Evolutionary conservation across 2,329 filamentous ascomycete species (phyloP), one percentile per base, ranked within the genome.

Genomic region (Sporothrix protearum): DNA sequence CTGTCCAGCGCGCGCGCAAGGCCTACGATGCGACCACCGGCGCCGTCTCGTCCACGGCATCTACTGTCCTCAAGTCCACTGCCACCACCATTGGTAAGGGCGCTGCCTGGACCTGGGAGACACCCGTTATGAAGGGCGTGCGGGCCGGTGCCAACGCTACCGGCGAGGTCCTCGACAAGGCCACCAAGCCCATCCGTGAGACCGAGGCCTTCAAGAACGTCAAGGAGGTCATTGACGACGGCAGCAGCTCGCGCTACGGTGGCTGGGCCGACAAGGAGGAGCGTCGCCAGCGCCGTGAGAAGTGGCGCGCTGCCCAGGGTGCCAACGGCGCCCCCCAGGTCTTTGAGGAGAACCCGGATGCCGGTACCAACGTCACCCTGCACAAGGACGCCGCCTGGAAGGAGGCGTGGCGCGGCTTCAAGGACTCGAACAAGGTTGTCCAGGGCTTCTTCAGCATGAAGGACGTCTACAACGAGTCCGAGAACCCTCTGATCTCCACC

Each of bases 361-460:
- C 96, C 72, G 96, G 96, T 73, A 97, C 94, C 71, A 96, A 97
- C 78, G 85, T 99, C 66, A 98, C 95, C 0, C 80, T 99, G 0
- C 96, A 99, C 86, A 99, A 99, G 82, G 96, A 99, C 77, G 91
- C 96, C 16, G 92, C 92, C 28, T 98, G 95, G 93, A 97, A 97
- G 83, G 95, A 98, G 81, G 93, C 94, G n/a, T 99, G 96, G 96
- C 89, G 91, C 77, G 92, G 96, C 68, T 99, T 98, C 87, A 91
- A 92, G 74, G 96, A 99, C 80, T 89, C 89, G 75, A 97, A 91
- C 82, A 93, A 91, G 76, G 82, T 97, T 72, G 92, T 97, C 80
- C 95, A 97, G 82, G 90, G 91, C 72, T 83, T 97, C 73, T 97
- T 97, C 82, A 89, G 86, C 79, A 88, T 97, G 82, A 94, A 95